phyloP scores from a whole-genome alignment of 495 filamentous ascomycete species.

The Aspergillus carlsbadensis region DNA sequence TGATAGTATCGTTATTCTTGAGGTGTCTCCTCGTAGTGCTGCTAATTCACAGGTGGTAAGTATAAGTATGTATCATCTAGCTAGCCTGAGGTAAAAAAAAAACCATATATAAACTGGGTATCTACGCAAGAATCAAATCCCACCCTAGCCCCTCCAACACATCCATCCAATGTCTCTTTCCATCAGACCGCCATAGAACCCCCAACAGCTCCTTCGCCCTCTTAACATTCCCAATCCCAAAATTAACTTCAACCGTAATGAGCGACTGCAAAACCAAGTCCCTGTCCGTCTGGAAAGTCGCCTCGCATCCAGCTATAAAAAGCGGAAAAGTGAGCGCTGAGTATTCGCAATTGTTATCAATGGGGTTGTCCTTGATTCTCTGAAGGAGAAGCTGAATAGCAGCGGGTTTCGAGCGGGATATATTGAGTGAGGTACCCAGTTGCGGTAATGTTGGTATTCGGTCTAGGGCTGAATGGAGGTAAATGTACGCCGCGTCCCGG shows the following conservation, averaged over 20 bases:
- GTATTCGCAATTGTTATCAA: conserved; percentile 42
- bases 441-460: conserved; percentile 19
- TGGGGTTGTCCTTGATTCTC: conserved; percentile 27
- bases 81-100: too few species aligned
- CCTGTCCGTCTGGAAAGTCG: conserved; percentile 23
- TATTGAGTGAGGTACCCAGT: background rate
- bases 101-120: background rate
- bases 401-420: conserved; percentile 30
- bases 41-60: too few species aligned
- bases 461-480: conserved; percentile 42
- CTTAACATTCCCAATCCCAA: conserved; percentile 44
- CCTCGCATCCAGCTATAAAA: conserved; percentile 43
- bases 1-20: conserved; percentile 3
- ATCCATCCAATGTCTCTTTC: conserved; percentile 39
- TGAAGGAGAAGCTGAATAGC: conserved; percentile 32
- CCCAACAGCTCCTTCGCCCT: conserved; percentile 41
- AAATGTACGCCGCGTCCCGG: conserved; percentile 43
- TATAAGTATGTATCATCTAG: background rate
- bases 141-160: conserved; percentile 40
- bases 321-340: conserved; percentile 47
- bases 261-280: conserved; percentile 30
- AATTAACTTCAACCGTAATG: conserved; percentile 35
- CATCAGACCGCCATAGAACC: conserved; percentile 31
- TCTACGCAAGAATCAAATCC: conserved; percentile 40
- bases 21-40: conserved; percentile 15